Conservation (phyloP, 495 filamentous ascomycete species). For the Penicillium odoratum region DNA sequence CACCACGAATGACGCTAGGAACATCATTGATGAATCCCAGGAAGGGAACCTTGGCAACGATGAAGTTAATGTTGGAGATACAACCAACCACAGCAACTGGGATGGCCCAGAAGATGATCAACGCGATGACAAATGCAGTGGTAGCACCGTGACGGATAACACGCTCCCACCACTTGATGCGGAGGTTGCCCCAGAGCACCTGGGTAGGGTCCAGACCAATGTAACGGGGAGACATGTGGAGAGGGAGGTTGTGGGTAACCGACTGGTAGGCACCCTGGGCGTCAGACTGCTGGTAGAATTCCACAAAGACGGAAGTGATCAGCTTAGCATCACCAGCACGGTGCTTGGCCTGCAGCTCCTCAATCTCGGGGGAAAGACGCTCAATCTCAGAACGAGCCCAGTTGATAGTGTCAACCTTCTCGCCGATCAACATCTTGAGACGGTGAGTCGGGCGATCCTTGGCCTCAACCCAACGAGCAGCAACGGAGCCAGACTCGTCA, state of each 20-base stretch:
- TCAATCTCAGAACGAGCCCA: conserved; percentile 85
- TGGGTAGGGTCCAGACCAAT: conserved; percentile 84
- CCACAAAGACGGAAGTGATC: conserved; percentile 67
- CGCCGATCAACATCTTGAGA: conserved; percentile 74
- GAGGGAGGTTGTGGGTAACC: conserved; percentile 81
- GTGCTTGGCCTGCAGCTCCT: conserved; percentile 73
- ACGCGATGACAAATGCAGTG: conserved; percentile 65
- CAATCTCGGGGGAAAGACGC: conserved; percentile 75
- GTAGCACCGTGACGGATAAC: conserved; percentile 71
- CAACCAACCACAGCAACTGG: conserved; percentile 83
- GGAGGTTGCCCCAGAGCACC: conserved; percentile 85
- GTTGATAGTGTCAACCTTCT: conserved; percentile 84
- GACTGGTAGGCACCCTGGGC: conserved; percentile 83
- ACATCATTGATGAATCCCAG: conserved; percentile 73
- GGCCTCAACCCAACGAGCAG: conserved; percentile 73
- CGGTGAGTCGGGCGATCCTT: conserved; percentile 87
- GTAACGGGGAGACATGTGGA: conserved; percentile 91
- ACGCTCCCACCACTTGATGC: conserved; percentile 85
- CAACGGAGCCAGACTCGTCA: conserved; percentile 71
- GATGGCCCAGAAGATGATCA: conserved; percentile 93
- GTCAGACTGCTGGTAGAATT: conserved; percentile 77
- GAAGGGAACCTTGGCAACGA: conserved; percentile 62
- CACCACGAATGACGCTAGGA: conserved; percentile 69
- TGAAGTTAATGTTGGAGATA: conserved; percentile 79
- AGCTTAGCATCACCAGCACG: conserved; percentile 67